Percentiles rank a stretch among this genome's conserved stretches.
Evolutionary conservation across 176 grass and related monocot species (phyloP).

Genomic region (Echinochloa phyllopogon): DNA sequence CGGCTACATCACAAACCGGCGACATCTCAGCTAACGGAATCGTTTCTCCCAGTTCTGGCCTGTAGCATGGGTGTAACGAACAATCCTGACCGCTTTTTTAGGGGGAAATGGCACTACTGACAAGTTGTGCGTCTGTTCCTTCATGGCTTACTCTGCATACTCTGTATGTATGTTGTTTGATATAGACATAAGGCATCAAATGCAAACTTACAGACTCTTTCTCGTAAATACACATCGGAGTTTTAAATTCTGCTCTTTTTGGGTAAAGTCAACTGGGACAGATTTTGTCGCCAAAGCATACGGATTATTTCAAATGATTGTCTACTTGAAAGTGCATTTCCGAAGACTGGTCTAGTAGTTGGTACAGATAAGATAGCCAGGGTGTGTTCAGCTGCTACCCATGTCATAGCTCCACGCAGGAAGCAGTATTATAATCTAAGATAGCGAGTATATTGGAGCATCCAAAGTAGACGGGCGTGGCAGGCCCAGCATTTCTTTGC

Average conservation of each 20-base stretch:
- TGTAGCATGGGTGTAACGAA: slow-evolving; percentile 1
- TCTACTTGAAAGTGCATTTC: slow-evolving; percentile 4
- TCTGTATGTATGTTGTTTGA: neutral
- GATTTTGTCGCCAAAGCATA: neutral
- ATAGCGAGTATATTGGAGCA: slow-evolving; percentile 25
- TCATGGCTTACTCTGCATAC: neutral
- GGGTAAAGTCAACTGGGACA: neutral
- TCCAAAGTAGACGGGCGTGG: slow-evolving; percentile 1
- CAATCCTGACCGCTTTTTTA: neutral
- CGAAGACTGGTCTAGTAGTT: slow-evolving; percentile 22
- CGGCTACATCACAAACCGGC: slow-evolving; percentile 32
- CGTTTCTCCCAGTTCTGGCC: slow-evolving; percentile 58
- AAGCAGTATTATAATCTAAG: slow-evolving; percentile 7
- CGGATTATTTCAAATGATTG: slow-evolving; percentile 7
- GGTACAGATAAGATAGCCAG: slow-evolving; percentile 35
- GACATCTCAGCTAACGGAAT: slow-evolving; percentile 59
- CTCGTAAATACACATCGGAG: neutral
- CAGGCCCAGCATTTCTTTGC: slow-evolving; percentile 25
- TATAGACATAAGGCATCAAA: neutral
- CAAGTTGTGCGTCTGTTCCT: neutral
- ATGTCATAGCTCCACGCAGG: slow-evolving; percentile 23
- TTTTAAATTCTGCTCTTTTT: neutral
- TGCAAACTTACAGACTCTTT: slow-evolving; percentile 1
- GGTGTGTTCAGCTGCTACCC: slow-evolving; percentile 36
- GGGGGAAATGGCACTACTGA: neutral